Base-by-base conservation (phyloP, 2,329 filamentous ascomycete species). In the Berkeleyomyces basicola region DNA sequence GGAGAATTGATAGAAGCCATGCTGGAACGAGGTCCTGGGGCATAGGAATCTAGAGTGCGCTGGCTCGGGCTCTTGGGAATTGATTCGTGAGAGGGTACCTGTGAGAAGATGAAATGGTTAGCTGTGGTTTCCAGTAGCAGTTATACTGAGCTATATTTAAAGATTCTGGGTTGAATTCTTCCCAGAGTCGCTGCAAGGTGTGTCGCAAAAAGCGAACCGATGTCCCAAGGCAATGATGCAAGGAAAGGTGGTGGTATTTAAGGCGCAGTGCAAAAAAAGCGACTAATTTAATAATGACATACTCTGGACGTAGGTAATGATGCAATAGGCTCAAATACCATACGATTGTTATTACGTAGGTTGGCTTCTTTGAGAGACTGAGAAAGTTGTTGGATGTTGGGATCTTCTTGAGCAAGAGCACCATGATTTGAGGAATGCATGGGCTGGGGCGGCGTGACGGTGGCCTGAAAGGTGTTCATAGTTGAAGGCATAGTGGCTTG, bases 291-390 rank as follows among this genome's bases (percentile, higher is more conserved):
- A n/a, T 37, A 59, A 63, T 63, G 63, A 81, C 86, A 74, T 83
- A 92, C 89, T 74, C 88, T 82, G 55, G 89, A 92, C 40, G 82
- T 80, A 44, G 93, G 92, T 61, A 97, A 78, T 43, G 93, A 97
- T 37, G 59, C 63, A 66, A 96, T 85, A 42, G 92, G 86, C 71
- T 96, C 91, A 70, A 91, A 97, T 51, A 87, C 59, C 55, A 64
- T 64, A 9, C 63, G 63, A 64, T 64, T 43, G 14, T 59, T 59
- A 36, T 55, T 64, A 10, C 49, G 55, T 11, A 64, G 42, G 46
- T 58, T 64, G 49, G 51, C 63, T n/a, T 64, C 59, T 51, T 64
- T 64, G 42, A 64, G 58, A 16, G 59, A 49, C 36, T 61, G 59
- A 23, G 63, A 64, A 23, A 64, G 42, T 37, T 64, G 33, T 7